Evolutionary conservation across 2,329 filamentous ascomycete species (phyloP), one percentile per base, ranked within the genome.

Genomic region (Biscogniauxia marginata): DNA sequence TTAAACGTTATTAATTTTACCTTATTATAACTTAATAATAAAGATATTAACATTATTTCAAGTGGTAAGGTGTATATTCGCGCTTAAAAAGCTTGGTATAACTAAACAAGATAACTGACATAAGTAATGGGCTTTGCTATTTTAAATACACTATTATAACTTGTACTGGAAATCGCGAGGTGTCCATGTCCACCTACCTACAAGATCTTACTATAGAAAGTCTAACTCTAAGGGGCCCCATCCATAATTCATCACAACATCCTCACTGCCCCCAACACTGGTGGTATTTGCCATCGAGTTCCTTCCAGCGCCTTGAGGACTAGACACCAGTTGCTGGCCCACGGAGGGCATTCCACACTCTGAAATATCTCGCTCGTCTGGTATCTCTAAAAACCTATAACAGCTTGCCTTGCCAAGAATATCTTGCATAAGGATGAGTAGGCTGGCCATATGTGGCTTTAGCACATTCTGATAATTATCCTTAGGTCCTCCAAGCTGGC

Each of bases 361-460:
- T n/a, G 46, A 20, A n/a, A 34, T 8, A 19, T 53, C 51, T 3
- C 20, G 30, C 22, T 54, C 52, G 21, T 54, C 46, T 4, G 46
- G 25, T 5, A 54, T 49, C n/a, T 47, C 50, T 19, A 53, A 44
- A 30, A 46, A 71, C 5, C 55, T 66, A 13, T 64, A 69, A 44
- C 63, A 73, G 8, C 71, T 73, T 16, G 72, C 69, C 53, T 66
- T 69, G 2, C 72, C 72, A 3, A 74, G 56, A 3, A 68, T 67
- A n/a, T 71, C 68, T 45, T 70, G 67, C 59, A 74, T 64, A 45
- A 74, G 45, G 9, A 54, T 50, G 5, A 64, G 62, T 9, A 73
- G 63, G 5, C 57, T 56, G 7, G 61, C 56, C 23, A 64, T 52
- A 20, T 63, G 56, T 2, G 63, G 63, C 9, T 58, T 49, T 11